Percentiles rank a stretch among this genome's conserved stretches.
Conservation (phyloP, 805 yeast genomes). For the Ogataea paradorogensis region DNA sequence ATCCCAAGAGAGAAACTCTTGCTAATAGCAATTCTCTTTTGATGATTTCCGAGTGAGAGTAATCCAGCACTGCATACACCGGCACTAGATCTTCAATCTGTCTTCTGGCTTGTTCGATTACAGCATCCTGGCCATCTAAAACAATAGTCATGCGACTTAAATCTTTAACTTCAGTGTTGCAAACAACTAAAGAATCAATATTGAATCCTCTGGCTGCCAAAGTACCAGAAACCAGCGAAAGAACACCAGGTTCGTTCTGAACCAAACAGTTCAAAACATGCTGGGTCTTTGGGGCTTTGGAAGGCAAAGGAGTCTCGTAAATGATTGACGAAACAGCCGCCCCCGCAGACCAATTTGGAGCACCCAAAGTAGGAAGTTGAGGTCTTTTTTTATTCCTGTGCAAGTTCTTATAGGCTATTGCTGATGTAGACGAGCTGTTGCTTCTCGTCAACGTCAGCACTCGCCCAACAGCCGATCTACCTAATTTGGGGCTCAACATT, state of each 20-base stretch:
- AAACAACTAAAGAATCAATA: constrained; percentile 94
- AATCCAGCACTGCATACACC: constrained; percentile 95
- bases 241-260: constrained; percentile 98
- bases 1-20: constrained; percentile 89
- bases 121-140: constrained; percentile 90
- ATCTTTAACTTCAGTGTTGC: constrained; percentile 94
- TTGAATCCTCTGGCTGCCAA: constrained; percentile 98
- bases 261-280: constrained; percentile 96
- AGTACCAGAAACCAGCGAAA: constrained; percentile 89
- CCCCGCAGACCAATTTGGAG: constrained; percentile 94
- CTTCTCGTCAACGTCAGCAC: constrained; percentile 17
- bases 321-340: constrained; percentile 94
- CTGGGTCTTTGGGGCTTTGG: constrained; percentile 62
- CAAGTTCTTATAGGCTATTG: constrained; percentile 88
- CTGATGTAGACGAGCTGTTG: constrained; percentile 77
- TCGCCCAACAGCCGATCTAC: constrained; percentile 15
- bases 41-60: constrained; percentile 85
- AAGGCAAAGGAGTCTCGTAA: constrained; percentile 80
- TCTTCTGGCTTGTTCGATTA: constrained; percentile 96
- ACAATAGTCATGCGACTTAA: constrained; percentile 96
- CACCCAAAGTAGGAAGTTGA: constrained; percentile 86
- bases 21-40: constrained; percentile 89
- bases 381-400: constrained; percentile 87
- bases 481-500: constrained; percentile 18
- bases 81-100: constrained; percentile 98